Percentiles rank a stretch among this genome's conserved stretches.
phyloP scores from a whole-genome alignment of 495 filamentous ascomycete genomes.

The Daldinia vernicosa region DNA sequence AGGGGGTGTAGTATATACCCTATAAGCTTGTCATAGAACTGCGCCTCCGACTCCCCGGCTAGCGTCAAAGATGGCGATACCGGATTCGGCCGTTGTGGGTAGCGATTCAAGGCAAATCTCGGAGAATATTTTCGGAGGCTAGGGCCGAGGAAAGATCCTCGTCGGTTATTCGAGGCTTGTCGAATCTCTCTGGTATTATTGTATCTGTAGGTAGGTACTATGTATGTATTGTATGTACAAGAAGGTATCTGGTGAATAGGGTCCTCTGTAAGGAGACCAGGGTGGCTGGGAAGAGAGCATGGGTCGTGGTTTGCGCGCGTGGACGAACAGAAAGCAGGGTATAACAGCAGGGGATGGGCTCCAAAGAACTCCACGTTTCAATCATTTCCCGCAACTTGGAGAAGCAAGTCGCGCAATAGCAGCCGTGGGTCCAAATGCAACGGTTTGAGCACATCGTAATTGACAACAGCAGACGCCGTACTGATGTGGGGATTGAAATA shows the following conservation, averaged over 20 bases:
- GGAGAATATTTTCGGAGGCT: constrained; percentile 44
- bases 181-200: constrained; percentile 20
- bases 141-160: constrained; percentile 42
- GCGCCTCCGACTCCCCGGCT: constrained; percentile 32
- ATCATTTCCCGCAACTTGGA: constrained; percentile 32
- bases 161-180: constrained; percentile 12
- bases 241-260: not conserved
- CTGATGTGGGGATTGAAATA: constrained; percentile 24
- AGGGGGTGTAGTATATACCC: not conserved
- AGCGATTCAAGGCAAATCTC: constrained; percentile 32
- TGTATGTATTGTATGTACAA: not conserved
- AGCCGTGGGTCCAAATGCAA: constrained; percentile 30
- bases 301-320: constrained; percentile 24
- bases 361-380: constrained; percentile 40
- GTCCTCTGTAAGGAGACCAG: constrained; percentile 17
- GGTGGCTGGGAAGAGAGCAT: constrained; percentile 29
- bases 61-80: constrained; percentile 23
- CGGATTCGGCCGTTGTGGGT: constrained; percentile 34
- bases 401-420: constrained; percentile 30
- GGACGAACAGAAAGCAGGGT: constrained; percentile 24
- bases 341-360: constrained; percentile 20
- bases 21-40: not conserved
- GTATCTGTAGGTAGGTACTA: not conserved
- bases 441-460: constrained; percentile 34
- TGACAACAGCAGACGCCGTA: constrained; percentile 17